Conservation (phyloP, 1,139 yeast species). For the Yamadazyma sp. region DNA sequence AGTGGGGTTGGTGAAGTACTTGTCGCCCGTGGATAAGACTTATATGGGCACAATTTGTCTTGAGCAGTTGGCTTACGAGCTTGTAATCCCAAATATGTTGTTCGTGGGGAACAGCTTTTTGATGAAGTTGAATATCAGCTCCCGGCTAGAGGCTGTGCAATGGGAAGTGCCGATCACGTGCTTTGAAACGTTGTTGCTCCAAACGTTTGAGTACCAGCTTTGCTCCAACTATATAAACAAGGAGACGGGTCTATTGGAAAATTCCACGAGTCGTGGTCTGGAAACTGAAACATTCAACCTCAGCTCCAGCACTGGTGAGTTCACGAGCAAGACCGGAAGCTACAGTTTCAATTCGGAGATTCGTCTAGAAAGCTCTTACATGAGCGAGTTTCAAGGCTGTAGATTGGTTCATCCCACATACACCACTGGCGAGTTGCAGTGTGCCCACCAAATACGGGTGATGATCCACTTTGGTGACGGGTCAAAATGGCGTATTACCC, state of each 20-base stretch:
- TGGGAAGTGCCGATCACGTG: not conserved
- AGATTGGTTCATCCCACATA: constrained; percentile 3
- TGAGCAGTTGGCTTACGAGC: constrained; percentile 3
- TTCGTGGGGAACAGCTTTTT: constrained; percentile 1
- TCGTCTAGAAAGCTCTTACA: not conserved
- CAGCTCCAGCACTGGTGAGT: no score
- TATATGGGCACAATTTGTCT: constrained; percentile 2
- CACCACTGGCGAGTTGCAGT: constrained; percentile 1
- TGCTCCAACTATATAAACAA: constrained; percentile 1
- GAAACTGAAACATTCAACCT: not conserved
- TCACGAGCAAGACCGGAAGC: not conserved
- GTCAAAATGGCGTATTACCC: constrained; percentile 1
- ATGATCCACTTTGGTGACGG: constrained; percentile 2
- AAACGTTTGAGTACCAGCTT: constrained; percentile 1
- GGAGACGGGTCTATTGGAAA: not conserved
- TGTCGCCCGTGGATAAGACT: not conserved
- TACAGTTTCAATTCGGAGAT: not conserved
- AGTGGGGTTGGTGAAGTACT: not conserved
- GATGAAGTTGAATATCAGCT: not conserved
- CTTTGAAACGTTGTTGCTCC: constrained; percentile 2
- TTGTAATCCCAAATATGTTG: constrained; percentile 4
- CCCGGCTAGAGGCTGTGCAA: no score
- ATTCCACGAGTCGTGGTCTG: no score
- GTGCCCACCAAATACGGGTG: constrained; percentile 3
- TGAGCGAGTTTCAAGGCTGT: not conserved